A percentile compares a stretch with the other conserved stretches of the same genome.
phyloP scores from a whole-genome alignment of 2,329 filamentous ascomycete genomes.

The Alternaria infectoria region DNA sequence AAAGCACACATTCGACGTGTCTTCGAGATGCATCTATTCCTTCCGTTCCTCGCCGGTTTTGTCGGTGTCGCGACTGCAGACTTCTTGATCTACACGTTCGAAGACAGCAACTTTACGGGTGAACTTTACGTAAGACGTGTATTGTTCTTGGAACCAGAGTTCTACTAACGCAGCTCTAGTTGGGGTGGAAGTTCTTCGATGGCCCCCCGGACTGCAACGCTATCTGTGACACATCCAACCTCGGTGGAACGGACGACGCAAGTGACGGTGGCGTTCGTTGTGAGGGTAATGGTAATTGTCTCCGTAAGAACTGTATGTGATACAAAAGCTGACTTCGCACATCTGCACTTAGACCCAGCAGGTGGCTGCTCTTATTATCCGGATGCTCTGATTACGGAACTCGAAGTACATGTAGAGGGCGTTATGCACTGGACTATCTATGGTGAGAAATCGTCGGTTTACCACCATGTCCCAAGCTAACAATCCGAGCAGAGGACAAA shows the following conservation, averaged over 20 bases:
- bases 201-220: background rate
- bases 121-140: background rate
- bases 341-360: no score
- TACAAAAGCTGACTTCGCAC: no score
- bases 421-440: background rate
- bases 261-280: background rate
- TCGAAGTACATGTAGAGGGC: no score
- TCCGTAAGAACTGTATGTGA: no score
- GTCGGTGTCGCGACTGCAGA: background rate
- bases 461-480: background rate
- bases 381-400: background rate
- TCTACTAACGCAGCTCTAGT: background rate
- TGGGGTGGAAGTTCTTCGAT: background rate
- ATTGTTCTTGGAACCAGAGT: accelerated
- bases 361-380: background rate
- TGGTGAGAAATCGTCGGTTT: background rate
- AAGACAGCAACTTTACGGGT: background rate
- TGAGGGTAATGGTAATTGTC: background rate
- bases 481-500: background rate
- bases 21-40: background rate
- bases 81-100: background rate
- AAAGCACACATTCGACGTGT: no score
- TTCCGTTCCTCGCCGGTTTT: background rate
- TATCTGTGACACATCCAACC: background rate
- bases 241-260: background rate